These are phyloP conservation scores for Mycena rebaudengoi DNA, from an alignment of 768 basidiomycete genomes.

Conservation along the genomic window DNA sequence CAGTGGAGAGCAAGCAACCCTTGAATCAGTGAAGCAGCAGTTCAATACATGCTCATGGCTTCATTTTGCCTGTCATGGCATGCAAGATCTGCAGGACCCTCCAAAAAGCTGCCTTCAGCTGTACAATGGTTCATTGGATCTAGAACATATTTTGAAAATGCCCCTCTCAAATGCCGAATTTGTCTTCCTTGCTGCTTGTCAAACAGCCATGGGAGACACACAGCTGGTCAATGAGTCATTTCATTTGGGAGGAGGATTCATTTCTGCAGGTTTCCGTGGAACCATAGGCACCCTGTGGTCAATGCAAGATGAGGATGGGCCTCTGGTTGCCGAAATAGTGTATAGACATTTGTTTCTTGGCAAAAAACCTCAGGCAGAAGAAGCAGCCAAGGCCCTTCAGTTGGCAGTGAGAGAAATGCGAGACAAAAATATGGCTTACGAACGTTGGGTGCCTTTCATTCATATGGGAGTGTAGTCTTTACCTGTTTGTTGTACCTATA, in stretches of 20 bases:
- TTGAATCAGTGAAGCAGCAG: background rate
- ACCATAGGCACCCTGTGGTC: constrained; percentile 56
- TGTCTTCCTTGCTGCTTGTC: background rate
- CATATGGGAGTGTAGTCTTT: background rate
- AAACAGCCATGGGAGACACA: background rate
- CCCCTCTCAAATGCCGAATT: constrained; percentile 30
- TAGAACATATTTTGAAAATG: constrained; percentile 33
- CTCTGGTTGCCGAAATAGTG: constrained; percentile 39
- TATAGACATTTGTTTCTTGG: constrained; percentile 36
- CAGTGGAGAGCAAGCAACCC: background rate
- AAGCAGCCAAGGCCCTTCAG: background rate
- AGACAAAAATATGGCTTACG: background rate
- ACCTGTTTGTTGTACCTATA: no score
- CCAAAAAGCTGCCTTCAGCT: constrained; percentile 31
- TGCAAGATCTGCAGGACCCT: background rate
- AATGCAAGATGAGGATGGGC: constrained; percentile 46
- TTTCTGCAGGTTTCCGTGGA: constrained; percentile 31
- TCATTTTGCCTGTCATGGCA: background rate
- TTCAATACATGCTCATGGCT: background rate
- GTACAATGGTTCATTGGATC: no score
- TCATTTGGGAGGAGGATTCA: background rate
- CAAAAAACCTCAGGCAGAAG: background rate
- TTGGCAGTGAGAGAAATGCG: background rate
- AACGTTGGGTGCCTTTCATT: background rate
- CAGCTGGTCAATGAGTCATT: background rate